Base-by-base conservation (phyloP, 2,329 filamentous ascomycete species). In the Cryoendolithus antarcticus region DNA sequence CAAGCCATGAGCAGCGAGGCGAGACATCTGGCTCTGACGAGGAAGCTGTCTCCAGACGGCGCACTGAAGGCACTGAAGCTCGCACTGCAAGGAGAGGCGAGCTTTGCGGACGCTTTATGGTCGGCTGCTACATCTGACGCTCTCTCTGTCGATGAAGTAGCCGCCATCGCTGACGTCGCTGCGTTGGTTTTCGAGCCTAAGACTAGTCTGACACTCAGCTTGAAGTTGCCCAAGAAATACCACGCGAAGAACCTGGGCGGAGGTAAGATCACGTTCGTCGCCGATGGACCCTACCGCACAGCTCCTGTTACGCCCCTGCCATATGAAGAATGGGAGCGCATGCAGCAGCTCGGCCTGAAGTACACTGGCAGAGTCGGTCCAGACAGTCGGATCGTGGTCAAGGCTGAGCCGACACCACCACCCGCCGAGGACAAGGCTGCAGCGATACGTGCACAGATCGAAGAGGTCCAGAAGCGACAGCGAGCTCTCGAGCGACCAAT, bases 161-260 rank as follows among this genome's bases (percentile, higher is more conserved):
- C 65, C 5, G 68, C 73, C 30, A 63, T 80, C 27, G 60, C 72
- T 11, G 73, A 77, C 44, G 62, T 80, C 29, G 76, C 73, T 45
- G 61, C 62, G 30, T 57, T 75, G 41, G 55, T 80, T 9, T 79
- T 72, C 47, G 64, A 71, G 24, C 59, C 71, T 6, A 53, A 64
- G n/a, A 67, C 68, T 12, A 64, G 63, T 12, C 61, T 70, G 21
- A 57, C 62, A 13, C 61, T 77, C n/a, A 59, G 50, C 7, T 49
- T 80, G 37, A 66, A 64, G 43, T 68, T 70, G 41, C 76, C 75
- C 19, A 67, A 65, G 9, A 76, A 73, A 51, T 80, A 72, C 70
- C 65, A 60, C 40, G 66, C 66, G 27, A 57, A 69, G 48, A 61
- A 75, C 47, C 44, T 69, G 13, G 74, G 74, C 39, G 67, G 69